Base-by-base conservation (phyloP, 352 stramenopile species). In the Phytophthora kernoviae region DNA sequence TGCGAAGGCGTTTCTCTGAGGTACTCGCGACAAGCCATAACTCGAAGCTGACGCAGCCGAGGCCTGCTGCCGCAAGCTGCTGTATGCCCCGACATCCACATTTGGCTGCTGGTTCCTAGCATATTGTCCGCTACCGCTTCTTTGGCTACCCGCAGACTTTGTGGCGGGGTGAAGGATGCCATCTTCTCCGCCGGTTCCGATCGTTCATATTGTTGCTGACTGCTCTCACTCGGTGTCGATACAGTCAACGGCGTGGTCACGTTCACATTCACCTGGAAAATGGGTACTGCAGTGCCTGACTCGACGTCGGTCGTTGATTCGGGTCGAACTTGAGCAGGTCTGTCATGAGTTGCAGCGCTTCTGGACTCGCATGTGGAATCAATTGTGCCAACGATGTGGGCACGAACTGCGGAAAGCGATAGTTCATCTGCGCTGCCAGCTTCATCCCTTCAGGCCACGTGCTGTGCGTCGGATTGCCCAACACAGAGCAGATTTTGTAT, bases 401-500 rank as follows among this genome's bases (percentile, higher is more conserved):
- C 15, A 97, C 87, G 51, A 98, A 98, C 45, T 98, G 90, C 15
- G 96, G 96, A 67, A 98, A 99, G 2, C 88, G 79, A 58, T 98
- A 98, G 64, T 97, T 96, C 91, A 99, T 98, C 62, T 97, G 88
- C 7, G 93, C 87, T 21, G 97, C 96, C 24, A 98, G 88, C 51
- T 96, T 96, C 75, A 98, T 90, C 32, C 96, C 96, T 71, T 99
- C 96, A 1, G 84, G 81, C 97, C 96, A 99, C 36, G 67, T 92
- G 44, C 78, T 77, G 27, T 91, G 77, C 0, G 88, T 97, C 6
- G 96, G 96, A 44, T 91, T 96, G 2, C 95, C 94, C 18, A 98
- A 64, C n/a, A 98, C 90, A 2, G 88, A 97, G 73, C 93, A 98
- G 26, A 98, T 98, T 62, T 99, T 99, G 76, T 98, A 97, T 8